Base-by-base conservation (phyloP, 2,329 filamentous ascomycete genomes). In the Dothistroma pini region DNA sequence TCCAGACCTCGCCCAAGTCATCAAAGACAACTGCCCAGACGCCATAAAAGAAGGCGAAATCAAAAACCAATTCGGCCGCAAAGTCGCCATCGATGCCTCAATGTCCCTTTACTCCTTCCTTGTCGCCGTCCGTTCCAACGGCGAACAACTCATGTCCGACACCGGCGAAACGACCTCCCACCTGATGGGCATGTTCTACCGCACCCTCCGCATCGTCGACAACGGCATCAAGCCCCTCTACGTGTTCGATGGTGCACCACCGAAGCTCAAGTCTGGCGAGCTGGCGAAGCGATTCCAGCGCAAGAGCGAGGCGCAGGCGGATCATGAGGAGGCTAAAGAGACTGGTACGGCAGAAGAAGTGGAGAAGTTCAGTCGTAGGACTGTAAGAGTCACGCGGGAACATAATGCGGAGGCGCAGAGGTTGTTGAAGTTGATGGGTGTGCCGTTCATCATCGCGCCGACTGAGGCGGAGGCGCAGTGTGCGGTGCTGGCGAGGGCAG, bases 81-180 rank as follows among this genome's bases (percentile, higher is more conserved):
- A 99, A 79, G 93, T 99, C 63, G 72, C 65, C 65, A 65, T 68
- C 58, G 71, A 72, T 69, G 65, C 51, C 51, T 99, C 95, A 53
- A 99, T 99, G 95, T 96, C 91, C 78, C 93, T 99, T 72, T 99
- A 99, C 83, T 96, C 91, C 77, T 99, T 99, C 81, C 86, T 99
- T 63, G 95, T 99, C 75, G 95, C 95, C 54, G 95, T 99, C 58
- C 92, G 95, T 69, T 97, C 93, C 71, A 92, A 96, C 70, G 95
- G 95, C 69, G 91, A 99, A 76, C 92, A 97, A 78, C 88, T 99
- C 70, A 97, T 88, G 84, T 96, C 89, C 77, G 95, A 99, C 72
- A 89, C 88, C 56, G 95, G 95, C 72, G 92, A 97, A 77, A 99
- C 95, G 1, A 99, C 95, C 0, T 99, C 95, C 19, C 95, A 99